Base-by-base conservation (phyloP, 495 filamentous ascomycete genomes). In the Aspergillus olivimuriae region DNA sequence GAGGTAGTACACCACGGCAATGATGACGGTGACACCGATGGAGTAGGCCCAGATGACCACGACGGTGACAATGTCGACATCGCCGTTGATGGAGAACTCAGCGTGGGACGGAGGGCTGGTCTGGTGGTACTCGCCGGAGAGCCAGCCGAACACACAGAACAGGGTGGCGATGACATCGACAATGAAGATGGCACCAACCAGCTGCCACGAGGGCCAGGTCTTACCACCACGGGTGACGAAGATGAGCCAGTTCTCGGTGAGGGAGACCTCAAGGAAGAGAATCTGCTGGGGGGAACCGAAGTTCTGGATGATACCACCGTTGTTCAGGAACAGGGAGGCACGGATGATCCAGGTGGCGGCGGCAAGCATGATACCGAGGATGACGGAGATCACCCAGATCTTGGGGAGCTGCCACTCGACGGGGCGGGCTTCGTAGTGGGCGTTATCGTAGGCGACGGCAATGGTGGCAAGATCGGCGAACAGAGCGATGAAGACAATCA, bases 241-340 rank as follows among this genome's bases (percentile, higher is more conserved):
- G 68, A 86, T 86, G 50, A 86, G 73, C 82, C 82, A 86, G 66
- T 86, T 86, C 66, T 86, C 82, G 44, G 82, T 86, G 38, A 86
- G 73, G 24, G 82, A 76, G 58, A 86, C 68, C 68, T 86, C 79
- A 24, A 86, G 69, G 77, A 86, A 85, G 57, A 86, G 75, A 54
- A 86, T 80, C 56, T 78, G 76, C 66, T 86, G 82, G 39, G 83
- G 75, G 53, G 73, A 73, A 65, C 81, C 82, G 53, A 73, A 86
- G 68, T 84, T 83, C 67, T 84, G 73, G 55, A 86, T 76, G 61
- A 86, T 75, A 74, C 82, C 82, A 60, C 82, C 82, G 64, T 81
- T 79, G 23, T 66, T 62, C 16, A 84, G 57, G 73, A 77, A 85
- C 50, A 85, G 61, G 19, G 81, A 65, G 41, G 71, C 82, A 66